Evolutionary conservation across 495 filamentous ascomycete species (phyloP).

Genomic region (Penicillium crystallinum): DNA sequence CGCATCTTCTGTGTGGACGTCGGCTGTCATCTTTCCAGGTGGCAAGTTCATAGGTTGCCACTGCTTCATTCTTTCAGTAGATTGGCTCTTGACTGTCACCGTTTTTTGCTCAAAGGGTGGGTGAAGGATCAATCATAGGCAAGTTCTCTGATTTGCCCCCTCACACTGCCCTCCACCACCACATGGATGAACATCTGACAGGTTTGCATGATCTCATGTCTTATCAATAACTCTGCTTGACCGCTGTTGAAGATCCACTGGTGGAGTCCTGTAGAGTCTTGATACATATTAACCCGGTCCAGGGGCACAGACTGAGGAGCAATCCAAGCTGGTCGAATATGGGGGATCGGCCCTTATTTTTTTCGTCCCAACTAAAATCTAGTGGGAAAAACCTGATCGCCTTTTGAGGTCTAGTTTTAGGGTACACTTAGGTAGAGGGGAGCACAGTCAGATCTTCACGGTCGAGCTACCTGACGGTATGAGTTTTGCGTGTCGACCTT

Average conservation of each 20-base stretch:
- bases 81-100: slow-evolving; percentile 10
- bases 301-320: slow-evolving; percentile 25
- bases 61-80: slow-evolving; percentile 9
- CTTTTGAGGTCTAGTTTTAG: neutral
- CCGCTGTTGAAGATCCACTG: slow-evolving; percentile 13
- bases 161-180: neutral
- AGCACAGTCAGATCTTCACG: no score
- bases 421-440: no score
- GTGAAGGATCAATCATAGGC: slow-evolving; percentile 5
- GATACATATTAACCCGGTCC: slow-evolving; percentile 3
- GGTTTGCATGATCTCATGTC: neutral
- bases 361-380: slow-evolving; percentile 1
- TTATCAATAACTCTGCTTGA: slow-evolving; percentile 1
- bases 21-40: slow-evolving; percentile 10
- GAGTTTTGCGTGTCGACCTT: no score
- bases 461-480: no score
- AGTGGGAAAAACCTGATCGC: neutral
- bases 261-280: slow-evolving; percentile 7
- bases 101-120: slow-evolving; percentile 1
- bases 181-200: slow-evolving; percentile 2
- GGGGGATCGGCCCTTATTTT: slow-evolving; percentile 16
- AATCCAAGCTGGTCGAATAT: slow-evolving; percentile 19
- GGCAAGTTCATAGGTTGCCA: slow-evolving; percentile 18
- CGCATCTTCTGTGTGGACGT: slow-evolving; percentile 14
- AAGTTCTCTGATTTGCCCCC: neutral